These are phyloP conservation scores for Phytophthora fragariaefolia DNA, from an alignment of 352 stramenopile genomes.

Conservation along the genomic window DNA sequence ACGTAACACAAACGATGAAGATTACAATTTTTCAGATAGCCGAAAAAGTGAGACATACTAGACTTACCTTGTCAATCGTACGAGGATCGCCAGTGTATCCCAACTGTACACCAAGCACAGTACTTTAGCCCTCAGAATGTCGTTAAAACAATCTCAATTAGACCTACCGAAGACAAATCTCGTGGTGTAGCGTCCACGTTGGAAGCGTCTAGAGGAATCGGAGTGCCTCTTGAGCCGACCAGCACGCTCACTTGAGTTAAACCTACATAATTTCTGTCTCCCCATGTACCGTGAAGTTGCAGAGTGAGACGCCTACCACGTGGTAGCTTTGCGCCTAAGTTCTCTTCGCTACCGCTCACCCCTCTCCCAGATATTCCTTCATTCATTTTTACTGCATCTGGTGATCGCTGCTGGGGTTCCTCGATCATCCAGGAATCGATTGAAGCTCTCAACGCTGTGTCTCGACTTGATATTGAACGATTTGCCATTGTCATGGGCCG, in stretches of 20 bases:
- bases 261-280: conserved; percentile 86
- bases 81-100: conserved; percentile 80
- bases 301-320: conserved; percentile 62
- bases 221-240: conserved; percentile 47
- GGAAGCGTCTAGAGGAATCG: conserved; percentile 46
- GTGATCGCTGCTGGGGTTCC: conserved; percentile 58
- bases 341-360: conserved; percentile 8
- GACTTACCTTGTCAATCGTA: conserved; percentile 85
- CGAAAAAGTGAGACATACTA: neutral
- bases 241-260: conserved; percentile 80
- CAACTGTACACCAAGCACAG: conserved; percentile 41
- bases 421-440: conserved; percentile 53
- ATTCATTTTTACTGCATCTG: conserved; percentile 44
- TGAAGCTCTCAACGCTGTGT: conserved; percentile 39
- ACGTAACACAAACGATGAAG: neutral
- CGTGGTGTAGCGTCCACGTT: conserved; percentile 70
- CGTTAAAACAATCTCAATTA: neutral
- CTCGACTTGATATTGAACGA: neutral
- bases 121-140: neutral
- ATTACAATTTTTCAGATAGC: neutral
- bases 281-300: conserved; percentile 72
- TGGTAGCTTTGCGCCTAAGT: conserved; percentile 31
- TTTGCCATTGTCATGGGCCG: conserved; percentile 60
- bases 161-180: conserved; percentile 71
- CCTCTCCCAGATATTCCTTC: conserved; percentile 26